phyloP scores from a whole-genome alignment of 75 land plant species.

The Picea glauca region DNA sequence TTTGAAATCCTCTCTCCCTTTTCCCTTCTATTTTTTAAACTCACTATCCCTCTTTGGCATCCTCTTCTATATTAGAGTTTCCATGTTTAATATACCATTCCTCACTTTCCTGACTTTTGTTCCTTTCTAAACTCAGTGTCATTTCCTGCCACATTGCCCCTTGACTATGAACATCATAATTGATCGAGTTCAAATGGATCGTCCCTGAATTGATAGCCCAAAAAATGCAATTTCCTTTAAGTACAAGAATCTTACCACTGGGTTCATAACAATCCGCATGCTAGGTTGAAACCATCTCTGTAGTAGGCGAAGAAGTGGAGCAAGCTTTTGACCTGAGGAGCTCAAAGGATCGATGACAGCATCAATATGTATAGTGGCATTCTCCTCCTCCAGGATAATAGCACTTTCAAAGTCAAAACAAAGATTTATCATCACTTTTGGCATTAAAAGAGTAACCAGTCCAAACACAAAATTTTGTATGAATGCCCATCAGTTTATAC shows the following conservation, averaged over 20 bases:
- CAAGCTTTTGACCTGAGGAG: conserved; percentile 73
- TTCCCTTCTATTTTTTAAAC: too few relatives aligned
- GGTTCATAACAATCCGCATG: conserved; percentile 91
- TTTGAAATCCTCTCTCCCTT: not conserved
- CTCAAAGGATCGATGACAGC: conserved; percentile 97
- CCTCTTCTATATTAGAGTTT: not conserved
- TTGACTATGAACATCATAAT: not conserved
- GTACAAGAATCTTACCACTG: conserved; percentile 49
- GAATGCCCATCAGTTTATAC: too few relatives aligned
- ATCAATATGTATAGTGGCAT: conserved; percentile 84
- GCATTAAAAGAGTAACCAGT: not conserved
- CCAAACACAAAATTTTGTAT: not conserved
- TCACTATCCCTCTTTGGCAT: not conserved
- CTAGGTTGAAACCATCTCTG: conserved; percentile 78
- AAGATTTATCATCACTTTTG: not conserved
- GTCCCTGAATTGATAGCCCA: too few relatives aligned
- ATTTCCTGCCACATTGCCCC: not conserved
- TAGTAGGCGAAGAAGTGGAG: conserved; percentile 71
- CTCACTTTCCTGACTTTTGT: not conserved
- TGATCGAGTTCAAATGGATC: too few relatives aligned
- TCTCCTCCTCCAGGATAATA: conserved; percentile 50
- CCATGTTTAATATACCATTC: not conserved
- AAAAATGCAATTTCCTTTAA: not conserved
- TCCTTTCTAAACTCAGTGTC: not conserved
- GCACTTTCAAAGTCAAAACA: conserved; percentile 40